Base-by-base conservation (phyloP, 768 basidiomycete genomes). In the Paxillus involutus region DNA sequence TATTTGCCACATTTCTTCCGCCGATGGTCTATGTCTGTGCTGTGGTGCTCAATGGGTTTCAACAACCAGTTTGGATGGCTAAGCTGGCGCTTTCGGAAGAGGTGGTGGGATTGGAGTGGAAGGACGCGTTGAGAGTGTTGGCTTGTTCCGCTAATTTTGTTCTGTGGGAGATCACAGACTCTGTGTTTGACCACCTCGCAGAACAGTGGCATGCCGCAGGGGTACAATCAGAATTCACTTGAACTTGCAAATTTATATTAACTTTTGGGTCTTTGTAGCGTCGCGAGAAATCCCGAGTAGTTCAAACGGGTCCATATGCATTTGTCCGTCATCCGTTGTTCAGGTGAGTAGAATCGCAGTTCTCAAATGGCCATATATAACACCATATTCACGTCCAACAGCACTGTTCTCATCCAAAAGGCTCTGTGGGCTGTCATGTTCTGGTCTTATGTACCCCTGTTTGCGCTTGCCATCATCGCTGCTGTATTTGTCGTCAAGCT, bases 291-390 rank as follows among this genome's bases (percentile, higher is more conserved):
- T 49, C 62, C 17, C 59, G 57, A 30, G 41, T 73, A 21, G 60
- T 70, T 16, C 55, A 58, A 29, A 64, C 59, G 10, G 71, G 71
- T n/a, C 67, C 68, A 1, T 71, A 70, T 44, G 56, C 59, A 14
- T 59, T 62, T 49, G 64, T 71, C 26, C 71, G 70, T 42, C 71
- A 73, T 53, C 67, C 66, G 2, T 26, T 67, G 33, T 70, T 68
- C 42, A 47, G 36, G 66, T 69, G 45, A 41, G 62, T n/a, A 47
- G 16, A 21, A 21, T 21, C 3, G 21, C 21, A 21, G 21, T 7
- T 5, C 1, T 36, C 29, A 6, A 33, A 4, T 21, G 21, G 21
- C 16, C 17, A 16, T 14, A 10, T 7, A 47, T 16, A n/a, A 16
- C 39, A 10, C 11, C 17, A 6, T 7, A 14, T 14, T 29, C 14